Conservation (phyloP, 305 asterid genomes). For the Fraxinus sp. region DNA sequence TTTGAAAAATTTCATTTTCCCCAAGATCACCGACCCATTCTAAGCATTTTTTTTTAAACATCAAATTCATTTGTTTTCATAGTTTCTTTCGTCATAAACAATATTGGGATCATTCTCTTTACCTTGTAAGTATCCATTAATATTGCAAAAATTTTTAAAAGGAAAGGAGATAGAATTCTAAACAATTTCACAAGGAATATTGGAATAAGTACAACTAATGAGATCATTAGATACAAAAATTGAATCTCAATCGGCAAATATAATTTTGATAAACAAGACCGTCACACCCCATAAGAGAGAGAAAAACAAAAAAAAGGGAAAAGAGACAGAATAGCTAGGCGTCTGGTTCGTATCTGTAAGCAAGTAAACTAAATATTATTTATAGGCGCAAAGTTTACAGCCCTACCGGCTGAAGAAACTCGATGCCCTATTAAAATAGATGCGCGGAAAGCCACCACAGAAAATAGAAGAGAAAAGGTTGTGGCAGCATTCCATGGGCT, state of each 20-base stretch:
- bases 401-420: slow-evolving; percentile 29
- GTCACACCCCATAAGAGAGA: neutral
- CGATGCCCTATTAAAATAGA: slow-evolving; percentile 43
- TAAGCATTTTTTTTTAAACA: neutral
- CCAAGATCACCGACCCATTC: neutral
- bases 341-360: neutral
- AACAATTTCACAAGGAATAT: too few species aligned
- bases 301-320: neutral
- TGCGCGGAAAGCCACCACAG: slow-evolving; percentile 46
- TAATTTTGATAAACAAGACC: neutral
- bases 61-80: neutral
- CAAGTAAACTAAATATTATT: slow-evolving; percentile 37
- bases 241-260: slow-evolving; percentile 5
- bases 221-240: neutral
- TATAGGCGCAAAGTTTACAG: slow-evolving; percentile 44
- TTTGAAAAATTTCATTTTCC: neutral
- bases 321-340: neutral
- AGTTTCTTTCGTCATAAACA: neutral
- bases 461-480: slow-evolving; percentile 50
- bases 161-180: too few species aligned
- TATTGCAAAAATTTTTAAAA: neutral
- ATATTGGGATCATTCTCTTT: neutral
- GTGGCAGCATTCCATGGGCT: slow-evolving; percentile 54
- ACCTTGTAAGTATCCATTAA: neutral
- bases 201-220: too few species aligned